Evolutionary conservation across 2,329 filamentous ascomycete genomes (phyloP).

Genomic region (Apiospora koreana): DNA sequence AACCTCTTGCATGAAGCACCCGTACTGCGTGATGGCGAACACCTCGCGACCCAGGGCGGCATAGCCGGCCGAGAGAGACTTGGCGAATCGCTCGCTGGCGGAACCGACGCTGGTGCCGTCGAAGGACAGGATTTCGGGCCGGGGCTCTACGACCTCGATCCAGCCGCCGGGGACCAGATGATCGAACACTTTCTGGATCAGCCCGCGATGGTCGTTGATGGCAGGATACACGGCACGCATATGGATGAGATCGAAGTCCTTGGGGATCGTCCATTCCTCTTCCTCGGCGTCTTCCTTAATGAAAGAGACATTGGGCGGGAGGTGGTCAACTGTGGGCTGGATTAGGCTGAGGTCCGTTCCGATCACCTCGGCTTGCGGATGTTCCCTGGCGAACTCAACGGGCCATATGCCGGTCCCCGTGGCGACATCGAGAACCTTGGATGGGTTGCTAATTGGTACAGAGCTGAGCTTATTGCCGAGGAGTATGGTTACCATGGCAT

Average conservation of each 20-base stretch:
- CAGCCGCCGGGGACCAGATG: not conserved
- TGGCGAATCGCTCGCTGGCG: not conserved
- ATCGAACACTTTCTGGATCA: not conserved
- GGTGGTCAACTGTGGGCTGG: not conserved
- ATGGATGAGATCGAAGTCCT: not conserved
- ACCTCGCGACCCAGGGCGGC: not conserved
- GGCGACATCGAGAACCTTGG: not conserved
- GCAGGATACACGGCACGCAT: not conserved
- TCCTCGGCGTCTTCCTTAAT: not conserved
- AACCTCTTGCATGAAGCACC: not conserved
- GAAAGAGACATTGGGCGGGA: not conserved
- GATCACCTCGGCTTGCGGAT: not conserved
- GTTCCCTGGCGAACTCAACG: not conserved
- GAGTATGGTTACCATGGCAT: slow-evolving; percentile 39
- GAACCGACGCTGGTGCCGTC: not conserved
- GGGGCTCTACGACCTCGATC: not conserved
- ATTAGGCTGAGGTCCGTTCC: slow-evolving; percentile 10
- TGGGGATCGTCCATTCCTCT: not conserved
- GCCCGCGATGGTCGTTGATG: not conserved
- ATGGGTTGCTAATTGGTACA: slow-evolving; percentile 21
- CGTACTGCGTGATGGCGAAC: not conserved
- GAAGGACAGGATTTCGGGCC: not conserved
- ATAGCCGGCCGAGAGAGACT: not conserved
- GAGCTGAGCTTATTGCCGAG: slow-evolving; percentile 37
- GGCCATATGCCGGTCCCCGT: slow-evolving; percentile 10